A percentile compares a stretch with the other conserved stretches of the same genome.
Evolutionary conservation across 2,329 filamentous ascomycete genomes (phyloP).

Genomic region (Trichoderma asperellum): DNA sequence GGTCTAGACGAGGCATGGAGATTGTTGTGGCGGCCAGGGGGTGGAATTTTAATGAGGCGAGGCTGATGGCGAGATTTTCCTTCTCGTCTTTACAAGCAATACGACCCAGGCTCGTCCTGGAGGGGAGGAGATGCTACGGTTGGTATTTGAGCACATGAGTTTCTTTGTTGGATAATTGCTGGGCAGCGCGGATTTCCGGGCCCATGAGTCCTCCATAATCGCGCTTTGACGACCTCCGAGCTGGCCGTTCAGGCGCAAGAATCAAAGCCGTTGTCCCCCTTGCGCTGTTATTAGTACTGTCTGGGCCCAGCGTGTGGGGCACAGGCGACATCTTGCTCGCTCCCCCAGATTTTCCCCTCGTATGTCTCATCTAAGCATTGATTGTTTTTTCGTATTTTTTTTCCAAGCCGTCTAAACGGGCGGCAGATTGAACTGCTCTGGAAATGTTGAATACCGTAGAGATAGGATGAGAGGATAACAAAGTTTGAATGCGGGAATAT

Average conservation of each 20-base stretch:
- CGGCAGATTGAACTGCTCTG: neutral
- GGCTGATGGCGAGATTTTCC: conserved; percentile 1
- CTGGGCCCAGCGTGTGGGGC: neutral
- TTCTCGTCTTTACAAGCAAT: neutral
- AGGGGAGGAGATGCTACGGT: neutral
- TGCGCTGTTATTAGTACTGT: conserved; percentile 9
- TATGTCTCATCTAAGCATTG: conserved; percentile 24
- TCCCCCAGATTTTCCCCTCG: conserved; percentile 20
- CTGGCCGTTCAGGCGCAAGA: conserved; percentile 1
- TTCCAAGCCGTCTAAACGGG: neutral
- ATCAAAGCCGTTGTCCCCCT: neutral
- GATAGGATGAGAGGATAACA: neutral
- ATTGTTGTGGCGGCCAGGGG: conserved; percentile 21
- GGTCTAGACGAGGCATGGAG: neutral
- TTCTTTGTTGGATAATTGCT: neutral
- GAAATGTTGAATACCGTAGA: neutral
- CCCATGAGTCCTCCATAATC: neutral
- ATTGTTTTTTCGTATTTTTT: conserved; percentile 9
- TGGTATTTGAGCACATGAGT: neutral
- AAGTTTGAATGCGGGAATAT: neutral
- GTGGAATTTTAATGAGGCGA: conserved; percentile 5
- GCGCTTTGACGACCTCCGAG: neutral
- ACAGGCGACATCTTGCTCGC: neutral
- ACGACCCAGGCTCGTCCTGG: neutral
- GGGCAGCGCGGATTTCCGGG: neutral